Evolutionary conservation across 129 eudicot species (phyloP).

Genomic region (Chrysanthemum seticuspe): DNA sequence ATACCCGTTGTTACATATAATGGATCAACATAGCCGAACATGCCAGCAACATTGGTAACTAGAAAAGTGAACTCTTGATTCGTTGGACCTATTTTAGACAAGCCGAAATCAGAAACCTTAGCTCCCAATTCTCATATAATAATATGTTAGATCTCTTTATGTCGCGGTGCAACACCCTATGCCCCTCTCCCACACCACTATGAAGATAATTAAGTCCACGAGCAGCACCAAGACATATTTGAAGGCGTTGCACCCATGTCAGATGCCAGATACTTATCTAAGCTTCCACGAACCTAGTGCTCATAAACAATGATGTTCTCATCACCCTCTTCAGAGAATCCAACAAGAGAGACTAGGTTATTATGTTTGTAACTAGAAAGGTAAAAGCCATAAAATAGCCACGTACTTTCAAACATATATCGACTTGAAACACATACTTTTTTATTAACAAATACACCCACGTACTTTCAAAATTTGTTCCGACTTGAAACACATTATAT

Average conservation of each 20-base stretch:
- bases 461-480: too few species aligned
- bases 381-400: too few species aligned
- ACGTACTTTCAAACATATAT: too few species aligned
- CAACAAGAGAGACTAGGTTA: conserved; percentile 17
- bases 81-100: conserved; percentile 27
- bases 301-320: conserved; percentile 14
- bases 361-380: conserved; percentile 16
- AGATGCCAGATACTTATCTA: conserved; percentile 15
- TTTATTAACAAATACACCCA: too few species aligned
- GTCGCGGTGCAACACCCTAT: conserved; percentile 26
- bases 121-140: conserved; percentile 14
- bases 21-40: conserved; percentile 22
- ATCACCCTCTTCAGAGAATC: conserved; percentile 5
- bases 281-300: conserved; percentile 13
- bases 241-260: conserved; percentile 27
- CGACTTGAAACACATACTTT: too few species aligned
- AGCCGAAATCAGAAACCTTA: conserved; percentile 34
- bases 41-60: conserved; percentile 18
- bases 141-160: conserved; percentile 22
- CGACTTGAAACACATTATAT: too few species aligned
- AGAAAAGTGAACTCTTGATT: conserved; percentile 28
- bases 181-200: conserved; percentile 3
- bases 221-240: conserved; percentile 31
- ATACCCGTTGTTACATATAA: neutral
- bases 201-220: conserved; percentile 21